Percentiles rank a stretch among this genome's conserved stretches.
phyloP scores from a whole-genome alignment of 1,139 yeast species.

The Debaryomyces fabryi region DNA sequence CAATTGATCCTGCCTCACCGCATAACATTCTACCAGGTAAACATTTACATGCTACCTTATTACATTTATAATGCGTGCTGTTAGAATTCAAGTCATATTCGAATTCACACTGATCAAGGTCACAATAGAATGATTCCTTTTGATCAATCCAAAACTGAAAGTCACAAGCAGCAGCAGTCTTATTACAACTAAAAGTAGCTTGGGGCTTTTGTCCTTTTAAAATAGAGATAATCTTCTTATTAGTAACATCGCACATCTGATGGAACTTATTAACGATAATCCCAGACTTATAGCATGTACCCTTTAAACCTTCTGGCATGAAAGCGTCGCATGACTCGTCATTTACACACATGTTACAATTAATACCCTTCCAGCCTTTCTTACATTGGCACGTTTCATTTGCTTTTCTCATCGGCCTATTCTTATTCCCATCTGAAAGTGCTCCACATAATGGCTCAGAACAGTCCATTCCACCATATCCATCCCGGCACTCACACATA shows the following conservation, averaged over 20 bases:
- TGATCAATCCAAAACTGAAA: slow-evolving; percentile 97
- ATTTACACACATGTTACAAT: slow-evolving; percentile 78
- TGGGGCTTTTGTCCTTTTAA: slow-evolving; percentile 83
- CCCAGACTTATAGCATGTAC: slow-evolving; percentile 91
- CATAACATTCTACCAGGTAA: slow-evolving; percentile 91
- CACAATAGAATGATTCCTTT: slow-evolving; percentile 88
- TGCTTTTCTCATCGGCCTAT: slow-evolving; percentile 62
- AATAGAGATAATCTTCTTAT: slow-evolving; percentile 78
- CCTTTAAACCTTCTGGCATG: slow-evolving; percentile 84
- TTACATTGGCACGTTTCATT: slow-evolving; percentile 66
- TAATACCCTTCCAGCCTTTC: slow-evolving; percentile 91
- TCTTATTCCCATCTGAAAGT: slow-evolving; percentile 60
- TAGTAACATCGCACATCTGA: slow-evolving; percentile 95
- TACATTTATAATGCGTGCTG: slow-evolving; percentile 77
- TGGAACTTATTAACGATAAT: slow-evolving; percentile 76
- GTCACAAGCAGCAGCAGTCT: slow-evolving; percentile 65
- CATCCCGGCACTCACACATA: slow-evolving; percentile 86
- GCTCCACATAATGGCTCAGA: slow-evolving; percentile 88
- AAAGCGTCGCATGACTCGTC: slow-evolving; percentile 82
- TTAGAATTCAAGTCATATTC: slow-evolving; percentile 65
- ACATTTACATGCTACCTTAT: slow-evolving; percentile 78
- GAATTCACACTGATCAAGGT: slow-evolving; percentile 69
- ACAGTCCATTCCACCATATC: slow-evolving; percentile 94
- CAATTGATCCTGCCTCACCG: slow-evolving; percentile 92
- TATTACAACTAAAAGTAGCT: slow-evolving; percentile 88